These are phyloP conservation scores for Solanum chacoense DNA, from an alignment of 305 asterid species.

Conservation along the genomic window DNA sequence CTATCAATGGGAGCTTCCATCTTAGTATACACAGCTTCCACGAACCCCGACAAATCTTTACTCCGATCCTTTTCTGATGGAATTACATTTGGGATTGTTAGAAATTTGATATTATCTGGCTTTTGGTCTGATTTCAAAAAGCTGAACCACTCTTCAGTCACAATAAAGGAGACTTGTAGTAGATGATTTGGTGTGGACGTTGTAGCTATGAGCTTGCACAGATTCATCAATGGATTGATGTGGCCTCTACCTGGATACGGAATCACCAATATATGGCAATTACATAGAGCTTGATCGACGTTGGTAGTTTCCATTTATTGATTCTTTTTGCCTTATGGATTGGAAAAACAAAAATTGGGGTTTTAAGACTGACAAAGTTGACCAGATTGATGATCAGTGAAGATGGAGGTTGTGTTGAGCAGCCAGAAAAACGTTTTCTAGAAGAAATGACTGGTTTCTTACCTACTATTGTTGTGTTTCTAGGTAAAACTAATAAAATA, in stretches of 20 bases:
- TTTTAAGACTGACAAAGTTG: background rate
- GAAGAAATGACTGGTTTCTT: background rate
- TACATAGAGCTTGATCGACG: background rate
- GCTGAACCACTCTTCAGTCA: conserved; percentile 75
- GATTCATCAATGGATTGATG: conserved; percentile 70
- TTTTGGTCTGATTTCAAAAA: conserved; percentile 20
- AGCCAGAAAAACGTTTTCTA: background rate
- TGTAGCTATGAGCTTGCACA: conserved; percentile 38
- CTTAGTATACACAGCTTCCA: conserved; percentile 14
- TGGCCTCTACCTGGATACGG: conserved; percentile 89
- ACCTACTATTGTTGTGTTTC: background rate
- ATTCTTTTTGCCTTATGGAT: background rate
- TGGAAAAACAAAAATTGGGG: background rate
- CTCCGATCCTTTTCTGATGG: conserved; percentile 34
- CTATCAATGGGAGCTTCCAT: conserved; percentile 37
- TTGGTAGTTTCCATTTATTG: background rate
- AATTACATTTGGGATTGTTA: conserved; percentile 35
- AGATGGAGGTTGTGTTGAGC: background rate
- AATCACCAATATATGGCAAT: conserved; percentile 47
- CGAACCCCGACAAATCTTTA: conserved; percentile 1
- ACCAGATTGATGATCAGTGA: background rate
- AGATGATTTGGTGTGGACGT: background rate
- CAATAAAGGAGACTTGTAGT: conserved; percentile 20
- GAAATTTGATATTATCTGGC: conserved; percentile 26
- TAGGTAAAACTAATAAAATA: background rate